Conservation (phyloP, 805 yeast species). For the Cyberlindnera maritima region DNA sequence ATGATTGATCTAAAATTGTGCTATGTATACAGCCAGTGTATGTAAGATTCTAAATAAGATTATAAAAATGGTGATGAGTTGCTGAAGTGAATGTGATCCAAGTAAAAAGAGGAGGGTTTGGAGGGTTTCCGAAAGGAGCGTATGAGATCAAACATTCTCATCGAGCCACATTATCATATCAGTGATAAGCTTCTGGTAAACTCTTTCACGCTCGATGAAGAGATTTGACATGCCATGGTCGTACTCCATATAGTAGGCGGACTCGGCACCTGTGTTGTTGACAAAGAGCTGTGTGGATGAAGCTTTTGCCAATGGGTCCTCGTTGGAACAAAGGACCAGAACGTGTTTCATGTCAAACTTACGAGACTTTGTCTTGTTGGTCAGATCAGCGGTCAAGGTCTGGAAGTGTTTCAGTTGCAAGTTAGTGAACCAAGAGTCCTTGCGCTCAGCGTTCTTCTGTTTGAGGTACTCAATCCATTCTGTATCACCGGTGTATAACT, state of each 20-base stretch:
- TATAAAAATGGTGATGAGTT: too few species aligned
- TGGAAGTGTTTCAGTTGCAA: slow-evolving; percentile 7
- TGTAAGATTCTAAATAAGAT: too few species aligned
- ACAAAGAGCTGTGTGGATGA: slow-evolving; percentile 8
- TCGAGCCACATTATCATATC: slow-evolving; percentile 23
- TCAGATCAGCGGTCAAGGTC: slow-evolving; percentile 2
- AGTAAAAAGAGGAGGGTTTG: too few species aligned
- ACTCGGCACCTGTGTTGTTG: slow-evolving; percentile 14
- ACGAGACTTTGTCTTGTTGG: slow-evolving; percentile 2
- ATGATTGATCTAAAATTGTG: not conserved
- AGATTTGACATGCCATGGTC: slow-evolving; percentile 21
- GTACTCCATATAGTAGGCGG: slow-evolving; percentile 14
- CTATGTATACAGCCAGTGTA: not conserved
- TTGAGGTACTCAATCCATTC: slow-evolving; percentile 11
- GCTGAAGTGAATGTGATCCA: not conserved
- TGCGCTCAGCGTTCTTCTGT: not conserved
- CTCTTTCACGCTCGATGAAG: slow-evolving; percentile 19
- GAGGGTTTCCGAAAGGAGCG: not conserved
- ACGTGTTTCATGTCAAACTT: slow-evolving; percentile 17
- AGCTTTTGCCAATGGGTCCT: slow-evolving; percentile 12
- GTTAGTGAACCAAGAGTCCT: slow-evolving; percentile 8
- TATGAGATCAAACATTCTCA: slow-evolving; percentile 1
- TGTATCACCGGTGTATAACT: slow-evolving; percentile 14
- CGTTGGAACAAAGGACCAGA: slow-evolving; percentile 14
- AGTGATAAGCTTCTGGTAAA: slow-evolving; percentile 15